phyloP scores from a whole-genome alignment of 805 yeast species.

The Zygotorulaspora chibaensis region DNA sequence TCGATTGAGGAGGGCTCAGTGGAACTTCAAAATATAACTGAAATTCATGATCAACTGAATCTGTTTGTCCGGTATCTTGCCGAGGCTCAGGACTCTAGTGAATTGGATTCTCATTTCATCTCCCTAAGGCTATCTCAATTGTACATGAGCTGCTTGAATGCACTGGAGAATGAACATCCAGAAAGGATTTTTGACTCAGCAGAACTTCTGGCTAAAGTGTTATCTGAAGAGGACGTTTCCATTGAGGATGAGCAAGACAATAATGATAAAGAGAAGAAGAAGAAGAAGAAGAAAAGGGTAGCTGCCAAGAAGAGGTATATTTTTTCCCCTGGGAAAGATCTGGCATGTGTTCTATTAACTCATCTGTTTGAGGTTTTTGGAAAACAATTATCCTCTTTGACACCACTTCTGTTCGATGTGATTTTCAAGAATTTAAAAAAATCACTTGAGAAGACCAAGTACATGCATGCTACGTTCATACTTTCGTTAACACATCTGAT shows the following conservation, averaged over 20 bases:
- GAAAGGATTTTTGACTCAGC: slow-evolving; percentile 30
- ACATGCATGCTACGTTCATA: slow-evolving; percentile 31
- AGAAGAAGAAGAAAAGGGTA: slow-evolving; percentile 21
- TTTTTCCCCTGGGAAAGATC: slow-evolving; percentile 28
- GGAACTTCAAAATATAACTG: not conserved
- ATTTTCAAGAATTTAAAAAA: slow-evolving; percentile 37
- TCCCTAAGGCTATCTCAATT: slow-evolving; percentile 23
- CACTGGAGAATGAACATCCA: slow-evolving; percentile 14
- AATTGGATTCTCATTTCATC: slow-evolving; percentile 23
- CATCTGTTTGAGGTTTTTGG: slow-evolving; percentile 35
- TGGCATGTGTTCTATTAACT: slow-evolving; percentile 29
- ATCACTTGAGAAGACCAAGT: slow-evolving; percentile 29
- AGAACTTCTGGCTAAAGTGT: slow-evolving; percentile 24
- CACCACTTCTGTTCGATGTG: slow-evolving; percentile 31
- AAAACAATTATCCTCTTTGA: slow-evolving; percentile 33
- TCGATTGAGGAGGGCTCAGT: slow-evolving; percentile 2
- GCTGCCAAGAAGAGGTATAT: slow-evolving; percentile 22
- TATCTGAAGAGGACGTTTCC: slow-evolving; percentile 29
- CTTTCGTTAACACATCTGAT: slow-evolving; percentile 25
- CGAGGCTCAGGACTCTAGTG: slow-evolving; percentile 10
- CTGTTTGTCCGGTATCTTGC: slow-evolving; percentile 13
- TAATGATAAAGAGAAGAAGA: slow-evolving; percentile 8
- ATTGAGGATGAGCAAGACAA: slow-evolving; percentile 6
- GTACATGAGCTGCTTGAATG: slow-evolving; percentile 14
- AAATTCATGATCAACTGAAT: slow-evolving; percentile 13